Percentiles rank a stretch among this genome's conserved stretches.
phyloP scores from a whole-genome alignment of 257 asterid genomes.

The Fraxinus cuspidata region DNA sequence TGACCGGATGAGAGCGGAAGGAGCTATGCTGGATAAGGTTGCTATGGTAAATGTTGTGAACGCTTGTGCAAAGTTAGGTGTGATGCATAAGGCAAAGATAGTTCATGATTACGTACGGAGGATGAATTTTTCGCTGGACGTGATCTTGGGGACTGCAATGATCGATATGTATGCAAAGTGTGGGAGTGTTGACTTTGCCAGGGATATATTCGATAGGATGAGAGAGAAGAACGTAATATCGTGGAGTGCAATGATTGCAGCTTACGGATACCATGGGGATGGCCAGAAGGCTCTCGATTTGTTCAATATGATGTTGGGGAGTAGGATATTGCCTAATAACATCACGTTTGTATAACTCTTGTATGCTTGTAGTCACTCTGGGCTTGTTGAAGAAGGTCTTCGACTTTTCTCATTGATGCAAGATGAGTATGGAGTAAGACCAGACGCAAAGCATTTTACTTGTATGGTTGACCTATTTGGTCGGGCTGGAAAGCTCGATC shows the following conservation, averaged over 20 bases:
- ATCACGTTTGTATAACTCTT: slow-evolving; percentile 52
- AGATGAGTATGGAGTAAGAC: slow-evolving; percentile 40
- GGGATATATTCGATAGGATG: slow-evolving; percentile 50
- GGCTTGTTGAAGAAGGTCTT: slow-evolving; percentile 56
- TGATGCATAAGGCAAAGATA: slow-evolving; percentile 45
- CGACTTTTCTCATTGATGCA: slow-evolving; percentile 44
- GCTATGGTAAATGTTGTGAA: slow-evolving; percentile 54
- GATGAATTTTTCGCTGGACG: slow-evolving; percentile 31
- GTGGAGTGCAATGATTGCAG: slow-evolving; percentile 65
- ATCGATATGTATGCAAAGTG: slow-evolving; percentile 63
- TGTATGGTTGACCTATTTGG: slow-evolving; percentile 59
- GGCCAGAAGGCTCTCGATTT: slow-evolving; percentile 54
- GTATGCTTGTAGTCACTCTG: slow-evolving; percentile 59
- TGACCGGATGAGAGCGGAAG: slow-evolving; percentile 47
- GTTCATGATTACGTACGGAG: slow-evolving; percentile 40
- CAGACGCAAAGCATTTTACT: slow-evolving; percentile 52
- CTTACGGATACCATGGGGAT: slow-evolving; percentile 63
- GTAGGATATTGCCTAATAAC: slow-evolving; percentile 41
- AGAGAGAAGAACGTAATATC: slow-evolving; percentile 43
- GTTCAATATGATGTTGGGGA: slow-evolving; percentile 43
- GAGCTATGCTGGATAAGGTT: slow-evolving; percentile 45
- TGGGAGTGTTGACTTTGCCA: slow-evolving; percentile 49
- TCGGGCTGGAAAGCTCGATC: slow-evolving; percentile 49
- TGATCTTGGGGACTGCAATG: slow-evolving; percentile 56
- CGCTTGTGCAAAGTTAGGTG: slow-evolving; percentile 59